Base-by-base conservation (phyloP, 305 asterid genomes). In the Salvia sclarea region DNA sequence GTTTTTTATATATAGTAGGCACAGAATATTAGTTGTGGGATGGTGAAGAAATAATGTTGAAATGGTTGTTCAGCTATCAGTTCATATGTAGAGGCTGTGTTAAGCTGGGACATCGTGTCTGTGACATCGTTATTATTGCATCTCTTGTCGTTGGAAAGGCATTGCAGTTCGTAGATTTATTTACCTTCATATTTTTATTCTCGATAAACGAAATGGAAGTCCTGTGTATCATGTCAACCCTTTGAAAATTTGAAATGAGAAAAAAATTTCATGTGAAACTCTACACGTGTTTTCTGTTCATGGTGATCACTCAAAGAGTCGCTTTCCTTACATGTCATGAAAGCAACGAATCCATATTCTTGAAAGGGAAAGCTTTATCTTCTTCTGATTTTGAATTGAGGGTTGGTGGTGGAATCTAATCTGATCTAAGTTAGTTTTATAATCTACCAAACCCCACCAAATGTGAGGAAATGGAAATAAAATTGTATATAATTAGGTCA, bases 381-480 rank as follows among this genome's bases (percentile, higher is more conserved):
- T 71, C 45, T 71, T 77, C 70, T 69, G 72, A 49, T 71, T 80
- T 68, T 81, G 66, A 56, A 55, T 71, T 56, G 64, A 74, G 71
- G 80, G 82, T 86, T 74, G 89, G 76, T 80, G 78, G 72, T 80
- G 77, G 92, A 84, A 85, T 87, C 91, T 78, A 56, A 66, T 80
- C 73, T 76, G 82, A 72, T 81, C 64, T 59, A 80, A 67, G 81
- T 85, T 85, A 80, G 88, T 74, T 73, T 82, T 69, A 78, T 66
- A 68, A 44, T 78, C 74, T 69, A 90, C 89, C 91, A 77, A 86
- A 81, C 82, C 70, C 75, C 77, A 76, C 71, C 74, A 76, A 72
- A 77, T 70, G 47, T 70, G n/a, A 59, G 66, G 72, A 33, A 66
- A 17, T 49, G 43, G 58, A 53, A 47, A 70, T 43, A 38, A 61